These are phyloP conservation scores for Geranomyces variabilis DNA, from an alignment of 192 early-diverging fungal species.

Conservation along the genomic window DNA sequence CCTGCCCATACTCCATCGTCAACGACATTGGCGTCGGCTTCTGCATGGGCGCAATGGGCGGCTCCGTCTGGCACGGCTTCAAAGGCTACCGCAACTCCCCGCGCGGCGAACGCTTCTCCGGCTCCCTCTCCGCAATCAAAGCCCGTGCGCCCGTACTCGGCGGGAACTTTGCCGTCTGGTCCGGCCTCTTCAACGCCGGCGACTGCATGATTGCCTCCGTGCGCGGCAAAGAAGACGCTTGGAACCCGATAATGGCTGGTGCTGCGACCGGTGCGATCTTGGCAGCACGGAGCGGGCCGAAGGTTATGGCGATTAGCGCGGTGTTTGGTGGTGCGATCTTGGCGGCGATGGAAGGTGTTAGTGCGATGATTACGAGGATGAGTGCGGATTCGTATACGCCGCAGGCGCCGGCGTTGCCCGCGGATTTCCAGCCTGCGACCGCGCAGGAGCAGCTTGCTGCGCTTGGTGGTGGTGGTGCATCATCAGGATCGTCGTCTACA, in stretches of 20 bases:
- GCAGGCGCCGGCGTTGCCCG: constrained; percentile 32
- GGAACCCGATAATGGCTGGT: constrained; percentile 95
- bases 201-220: constrained; percentile 93
- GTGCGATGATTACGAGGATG: constrained; percentile 74
- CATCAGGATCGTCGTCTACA: background rate
- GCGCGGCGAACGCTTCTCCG: constrained; percentile 87
- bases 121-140: constrained; percentile 86
- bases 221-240: constrained; percentile 98
- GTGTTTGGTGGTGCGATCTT: constrained; percentile 91
- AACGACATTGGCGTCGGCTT: constrained; percentile 69
- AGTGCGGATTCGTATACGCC: constrained; percentile 37
- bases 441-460: constrained; percentile 29
- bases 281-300: constrained; percentile 84
- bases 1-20: constrained; percentile 60
- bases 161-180: constrained; percentile 99
- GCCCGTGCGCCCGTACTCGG: constrained; percentile 91
- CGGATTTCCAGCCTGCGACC: constrained; percentile 27
- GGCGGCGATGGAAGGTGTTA: constrained; percentile 94
- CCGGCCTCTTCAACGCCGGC: constrained; percentile 95
- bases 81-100: constrained; percentile 99
- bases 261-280: constrained; percentile 93
- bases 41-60: constrained; percentile 95
- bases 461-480: background rate
- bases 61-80: constrained; percentile 95
- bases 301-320: constrained; percentile 81